Evolutionary conservation across 2,329 filamentous ascomycete genomes (phyloP).

Genomic region (Monosporascus cannonballus): DNA sequence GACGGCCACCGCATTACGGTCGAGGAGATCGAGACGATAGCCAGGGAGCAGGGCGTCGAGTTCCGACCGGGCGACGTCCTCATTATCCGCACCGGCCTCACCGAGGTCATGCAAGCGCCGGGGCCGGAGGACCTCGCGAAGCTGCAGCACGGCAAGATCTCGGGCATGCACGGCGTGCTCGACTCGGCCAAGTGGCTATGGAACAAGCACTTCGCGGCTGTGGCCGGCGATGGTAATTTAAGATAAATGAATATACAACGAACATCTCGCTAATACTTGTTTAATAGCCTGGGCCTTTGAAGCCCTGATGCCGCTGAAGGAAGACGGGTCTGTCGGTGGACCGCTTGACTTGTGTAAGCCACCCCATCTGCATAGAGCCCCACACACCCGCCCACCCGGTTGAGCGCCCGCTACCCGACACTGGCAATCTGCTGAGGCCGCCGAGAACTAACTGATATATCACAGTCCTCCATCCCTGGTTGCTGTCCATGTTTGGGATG

Average conservation of each 20-base stretch:
- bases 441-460: conserved; percentile 1
- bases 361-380: not conserved
- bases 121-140: conserved; percentile 28
- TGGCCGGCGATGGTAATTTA: conserved; percentile 47
- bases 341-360: conserved; percentile 32
- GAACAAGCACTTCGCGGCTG: conserved; percentile 61
- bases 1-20: conserved; percentile 47
- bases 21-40: conserved; percentile 51
- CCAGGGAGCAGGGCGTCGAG: conserved; percentile 52
- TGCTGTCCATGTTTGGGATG: conserved; percentile 47
- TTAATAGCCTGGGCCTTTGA: conserved; percentile 50
- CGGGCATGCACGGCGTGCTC: conserved; percentile 39
- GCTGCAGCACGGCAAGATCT: conserved; percentile 21
- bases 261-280: too few species aligned
- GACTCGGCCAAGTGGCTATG: conserved; percentile 60
- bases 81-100: conserved; percentile 57
- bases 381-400: too few species aligned
- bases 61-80: conserved; percentile 63
- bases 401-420: too few species aligned
- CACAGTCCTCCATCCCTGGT: conserved; percentile 39
- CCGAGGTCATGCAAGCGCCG: conserved; percentile 49
- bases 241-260: too few species aligned
- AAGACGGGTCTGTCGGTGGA: conserved; percentile 29
- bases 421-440: too few species aligned
- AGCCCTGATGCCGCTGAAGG: conserved; percentile 48